Evolutionary conservation across 148 eudicot genomes (phyloP), one percentile per base, ranked within the genome.

Genomic region (Arbutus unedo): DNA sequence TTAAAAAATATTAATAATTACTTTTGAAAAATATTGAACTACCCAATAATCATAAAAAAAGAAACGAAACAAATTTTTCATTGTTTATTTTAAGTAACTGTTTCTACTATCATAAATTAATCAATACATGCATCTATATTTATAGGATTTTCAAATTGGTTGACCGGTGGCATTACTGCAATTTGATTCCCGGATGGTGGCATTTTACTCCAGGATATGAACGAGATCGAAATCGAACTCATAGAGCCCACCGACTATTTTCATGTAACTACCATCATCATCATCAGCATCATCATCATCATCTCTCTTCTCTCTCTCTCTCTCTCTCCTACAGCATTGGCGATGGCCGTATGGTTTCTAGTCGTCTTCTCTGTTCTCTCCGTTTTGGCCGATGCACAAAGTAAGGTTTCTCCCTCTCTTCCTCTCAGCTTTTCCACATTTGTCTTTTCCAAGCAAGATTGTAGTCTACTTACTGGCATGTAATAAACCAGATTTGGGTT

Each of bases 371-470:
- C 68, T 76, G 76, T 87, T 68, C 79, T 88, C 83, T 83, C 85
- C 74, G 70, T 83, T 80, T 86, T 90, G 76, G 88, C 92, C 51
- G n/a, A 70, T 77, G 77, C 82, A 47, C 90, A 80, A 50, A 90
- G 97, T 91, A 90, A 88, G 87, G 59, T 81, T 77, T 54, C 50
- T 51, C 77, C 47, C 51, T 55, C 60, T 1, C 21, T 44, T 4
- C 72, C 25, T 77, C 18, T 74, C 57, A 54, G 21, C 53, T 74
- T 77, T 3, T 43, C 60, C 82, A 5, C 77, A 14, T 43, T 74
- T 18, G 43, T 21, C 10, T 67, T n/a, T 25, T 76, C 41, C 75
- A 19, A 19, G n/a, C 43, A 21, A 16, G 2, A 18, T 43, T 3
- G 6, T 57, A 60, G 2, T 67, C 54, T 6, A 10, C 13, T 44